These are phyloP conservation scores for Bidens hawaiensis DNA, from an alignment of 140 eudicot species.

Conservation along the genomic window DNA sequence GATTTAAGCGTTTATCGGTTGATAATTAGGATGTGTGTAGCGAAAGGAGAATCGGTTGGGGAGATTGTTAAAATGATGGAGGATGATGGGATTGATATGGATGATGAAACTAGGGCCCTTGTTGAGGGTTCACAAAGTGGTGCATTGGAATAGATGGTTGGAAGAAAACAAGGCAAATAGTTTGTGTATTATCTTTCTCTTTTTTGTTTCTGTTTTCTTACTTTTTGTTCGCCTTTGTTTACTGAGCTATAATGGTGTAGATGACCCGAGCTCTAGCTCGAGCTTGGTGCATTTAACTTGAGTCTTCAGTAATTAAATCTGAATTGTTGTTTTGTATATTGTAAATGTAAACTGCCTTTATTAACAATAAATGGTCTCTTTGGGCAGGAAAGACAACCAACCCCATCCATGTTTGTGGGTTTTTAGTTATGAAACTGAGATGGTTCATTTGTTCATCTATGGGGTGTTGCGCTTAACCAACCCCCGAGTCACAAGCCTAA, in stretches of 20 bases:
- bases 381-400: neutral
- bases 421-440: neutral
- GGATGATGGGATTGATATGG: conserved; percentile 44
- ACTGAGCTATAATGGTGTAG: no score
- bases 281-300: no score
- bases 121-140: conserved; percentile 13
- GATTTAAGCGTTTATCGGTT: conserved; percentile 32
- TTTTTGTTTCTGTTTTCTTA: neutral
- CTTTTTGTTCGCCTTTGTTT: no score
- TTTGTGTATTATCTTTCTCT: neutral
- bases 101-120: conserved; percentile 34
- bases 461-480: neutral
- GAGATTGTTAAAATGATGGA: conserved; percentile 37
- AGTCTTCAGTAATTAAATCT: no score
- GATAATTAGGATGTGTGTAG: conserved; percentile 30
- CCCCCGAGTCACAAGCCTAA: neutral
- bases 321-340: no score
- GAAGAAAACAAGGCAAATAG: neutral
- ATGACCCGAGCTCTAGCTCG: no score
- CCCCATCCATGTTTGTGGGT: neutral
- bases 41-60: conserved; percentile 10
- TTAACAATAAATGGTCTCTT: neutral
- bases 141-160: neutral
- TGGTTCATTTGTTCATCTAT: neutral
- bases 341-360: neutral